These are phyloP conservation scores for Argentina anserina DNA, from an alignment of 306 rosid genomes.

Conservation along the genomic window DNA sequence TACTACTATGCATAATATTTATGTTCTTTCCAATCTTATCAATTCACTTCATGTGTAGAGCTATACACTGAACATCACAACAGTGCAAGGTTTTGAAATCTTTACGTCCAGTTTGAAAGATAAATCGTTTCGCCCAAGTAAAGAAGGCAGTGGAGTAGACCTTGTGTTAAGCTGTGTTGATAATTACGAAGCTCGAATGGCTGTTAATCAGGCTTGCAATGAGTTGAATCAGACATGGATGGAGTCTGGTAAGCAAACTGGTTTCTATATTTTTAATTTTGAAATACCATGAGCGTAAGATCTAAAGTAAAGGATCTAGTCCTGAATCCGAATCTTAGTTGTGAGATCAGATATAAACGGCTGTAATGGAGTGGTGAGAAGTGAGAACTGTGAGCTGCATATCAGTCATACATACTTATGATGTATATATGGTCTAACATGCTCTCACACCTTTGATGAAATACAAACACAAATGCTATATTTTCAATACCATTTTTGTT, in stretches of 20 bases:
- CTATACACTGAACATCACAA: slow-evolving; percentile 86
- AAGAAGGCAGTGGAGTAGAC: slow-evolving; percentile 83
- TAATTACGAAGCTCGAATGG: slow-evolving; percentile 99
- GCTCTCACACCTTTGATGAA: neutral
- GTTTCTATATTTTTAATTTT: neutral
- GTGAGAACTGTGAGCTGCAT: neutral
- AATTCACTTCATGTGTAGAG: slow-evolving; percentile 51
- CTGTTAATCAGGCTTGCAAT: slow-evolving; percentile 98
- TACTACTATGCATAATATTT: neutral
- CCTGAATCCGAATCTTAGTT: neutral
- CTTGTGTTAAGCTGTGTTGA: slow-evolving; percentile 96
- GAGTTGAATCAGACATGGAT: slow-evolving; percentile 95
- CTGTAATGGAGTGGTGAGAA: neutral
- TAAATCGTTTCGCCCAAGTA: slow-evolving; percentile 64
- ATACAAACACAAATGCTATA: neutral
- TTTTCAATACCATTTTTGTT: neutral
- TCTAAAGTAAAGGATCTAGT: neutral
- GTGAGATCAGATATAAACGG: neutral
- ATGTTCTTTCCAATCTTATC: slow-evolving; percentile 25
- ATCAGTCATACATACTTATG: neutral
- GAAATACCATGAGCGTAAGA: neutral
- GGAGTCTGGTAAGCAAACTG: slow-evolving; percentile 71
- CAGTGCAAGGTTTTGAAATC: slow-evolving; percentile 85
- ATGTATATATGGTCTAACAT: neutral
- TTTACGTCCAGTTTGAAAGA: slow-evolving; percentile 70